A percentile compares a stretch with the other conserved stretches of the same genome.
Evolutionary conservation across 495 filamentous ascomycete species (phyloP).

Genomic region (Xylaria flabelliformis): DNA sequence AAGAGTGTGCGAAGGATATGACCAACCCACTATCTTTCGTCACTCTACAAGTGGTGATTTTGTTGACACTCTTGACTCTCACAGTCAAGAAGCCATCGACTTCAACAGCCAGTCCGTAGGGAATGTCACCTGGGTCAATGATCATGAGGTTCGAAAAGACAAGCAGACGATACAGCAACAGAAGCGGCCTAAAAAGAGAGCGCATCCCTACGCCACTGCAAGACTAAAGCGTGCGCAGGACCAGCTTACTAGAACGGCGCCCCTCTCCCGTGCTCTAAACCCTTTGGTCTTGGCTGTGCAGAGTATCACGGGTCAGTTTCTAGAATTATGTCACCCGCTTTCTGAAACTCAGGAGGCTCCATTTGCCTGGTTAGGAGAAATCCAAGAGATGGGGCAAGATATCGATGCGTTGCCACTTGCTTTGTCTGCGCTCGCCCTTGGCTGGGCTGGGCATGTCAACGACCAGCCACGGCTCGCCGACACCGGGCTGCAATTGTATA

Average conservation of each 20-base stretch:
- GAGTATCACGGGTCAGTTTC: constrained; percentile 11
- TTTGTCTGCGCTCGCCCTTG: constrained; percentile 25
- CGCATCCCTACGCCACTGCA: background rate
- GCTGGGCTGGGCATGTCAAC: constrained; percentile 18
- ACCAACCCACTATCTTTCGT: constrained; percentile 20
- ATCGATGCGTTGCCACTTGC: constrained; percentile 25
- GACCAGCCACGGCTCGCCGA: constrained; percentile 15
- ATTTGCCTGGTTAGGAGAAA: constrained; percentile 14
- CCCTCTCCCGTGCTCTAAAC: background rate
- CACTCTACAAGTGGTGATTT: constrained; percentile 18
- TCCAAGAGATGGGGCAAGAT: constrained; percentile 9
- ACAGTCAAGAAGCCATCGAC: background rate
- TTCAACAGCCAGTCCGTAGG: background rate
- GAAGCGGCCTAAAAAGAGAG: background rate
- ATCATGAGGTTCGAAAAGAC: background rate
- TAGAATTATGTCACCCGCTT: constrained; percentile 9
- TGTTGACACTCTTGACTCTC: background rate
- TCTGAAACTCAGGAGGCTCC: constrained; percentile 22
- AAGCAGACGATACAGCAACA: constrained; percentile 8
- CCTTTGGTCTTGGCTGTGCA: constrained; percentile 13
- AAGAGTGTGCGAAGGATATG: constrained; percentile 25
- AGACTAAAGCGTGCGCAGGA: constrained; percentile 1
- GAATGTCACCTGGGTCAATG: background rate
- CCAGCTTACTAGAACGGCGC: background rate
- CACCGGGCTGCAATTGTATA: constrained; percentile 14